Evolutionary conservation across 2,329 filamentous ascomycete species (phyloP), one percentile per base, ranked within the genome.

Genomic region (Septoria linicola): DNA sequence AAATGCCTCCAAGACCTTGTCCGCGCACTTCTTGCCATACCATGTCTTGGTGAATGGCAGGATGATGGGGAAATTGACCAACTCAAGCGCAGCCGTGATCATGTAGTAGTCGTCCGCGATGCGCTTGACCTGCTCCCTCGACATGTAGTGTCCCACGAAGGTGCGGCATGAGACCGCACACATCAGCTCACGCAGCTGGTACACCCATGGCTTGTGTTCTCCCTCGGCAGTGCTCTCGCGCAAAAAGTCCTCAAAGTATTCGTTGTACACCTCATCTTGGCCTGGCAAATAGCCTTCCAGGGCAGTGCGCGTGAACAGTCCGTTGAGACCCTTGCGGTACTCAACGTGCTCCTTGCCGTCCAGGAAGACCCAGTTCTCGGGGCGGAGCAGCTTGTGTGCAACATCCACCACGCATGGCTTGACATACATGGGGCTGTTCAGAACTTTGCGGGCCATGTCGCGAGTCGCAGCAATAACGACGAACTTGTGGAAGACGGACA

Each of bases 401-500:
- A 86, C 84, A 70, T 97, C 92, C 58, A 99, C 93, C 56, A 99
- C 91, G 67, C 91, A 97, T 35, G 93, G 93, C 76, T 96, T 96
- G 69, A 95, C 90, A 67, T 85, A 97, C 44, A 75, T 70, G 20
- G 93, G 93, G 16, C 91, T 95, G 74, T 96, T 97, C 81, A 97
- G 91, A 63, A 97, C 86, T 73, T 97, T 97, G 64, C 92, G 87
- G 52, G 92, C 87, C 81, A 97, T 89, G 68, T 97, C 93, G 66
- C 93, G 89, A 45, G 87, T 90, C 14, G 91, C 95, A 27, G 91
- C 92, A 69, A 99, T 96, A 51, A 99, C 90, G 59, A 97, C 93
- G 70, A 99, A 99, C 89, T 97, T 99, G 83, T 99, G 93, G 77
- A 99, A 99, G 65, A 99, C 90, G 2, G 91, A 96, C 56, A 99